Conservation (phyloP, 2,329 filamentous ascomycete genomes). For the Geoglossum cookeanum region DNA sequence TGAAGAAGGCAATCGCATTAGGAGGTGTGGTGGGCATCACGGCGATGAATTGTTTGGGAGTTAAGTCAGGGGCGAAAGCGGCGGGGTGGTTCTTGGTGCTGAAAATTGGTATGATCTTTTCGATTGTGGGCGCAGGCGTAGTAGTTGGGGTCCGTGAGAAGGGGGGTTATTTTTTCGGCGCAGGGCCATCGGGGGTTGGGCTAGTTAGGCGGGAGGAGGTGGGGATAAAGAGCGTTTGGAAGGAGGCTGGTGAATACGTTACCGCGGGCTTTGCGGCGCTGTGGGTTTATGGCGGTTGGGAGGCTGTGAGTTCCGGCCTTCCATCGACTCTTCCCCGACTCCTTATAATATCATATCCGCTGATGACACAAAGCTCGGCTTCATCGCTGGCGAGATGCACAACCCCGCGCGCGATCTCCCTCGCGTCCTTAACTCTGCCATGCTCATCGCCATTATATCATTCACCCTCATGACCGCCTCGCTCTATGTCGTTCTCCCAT, state of each 20-base stretch:
- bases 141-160: background rate
- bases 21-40: background rate
- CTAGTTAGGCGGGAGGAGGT: background rate
- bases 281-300: constrained; percentile 49
- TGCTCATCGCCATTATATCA: constrained; percentile 38
- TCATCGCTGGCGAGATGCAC: constrained; percentile 16
- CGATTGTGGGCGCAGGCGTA: background rate
- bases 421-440: constrained; percentile 40
- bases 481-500: constrained; percentile 44
- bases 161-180: background rate
- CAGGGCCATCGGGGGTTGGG: background rate
- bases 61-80: background rate
- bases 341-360: background rate
- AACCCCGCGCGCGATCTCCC: constrained; percentile 25
- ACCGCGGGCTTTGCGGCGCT: constrained; percentile 41
- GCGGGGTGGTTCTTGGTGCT: background rate
- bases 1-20: background rate
- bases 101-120: background rate
- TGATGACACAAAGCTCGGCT: constrained; percentile 9
- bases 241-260: constrained; percentile 38
- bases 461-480: constrained; percentile 41
- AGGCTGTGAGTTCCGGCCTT: constrained; percentile 30
- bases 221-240: constrained; percentile 26
- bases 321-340: constrained; percentile 7
- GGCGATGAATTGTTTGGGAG: background rate